These are phyloP conservation scores for Mortierella sp. DNA, from an alignment of 371 early-diverging fungal genomes.

Conservation along the genomic window DNA sequence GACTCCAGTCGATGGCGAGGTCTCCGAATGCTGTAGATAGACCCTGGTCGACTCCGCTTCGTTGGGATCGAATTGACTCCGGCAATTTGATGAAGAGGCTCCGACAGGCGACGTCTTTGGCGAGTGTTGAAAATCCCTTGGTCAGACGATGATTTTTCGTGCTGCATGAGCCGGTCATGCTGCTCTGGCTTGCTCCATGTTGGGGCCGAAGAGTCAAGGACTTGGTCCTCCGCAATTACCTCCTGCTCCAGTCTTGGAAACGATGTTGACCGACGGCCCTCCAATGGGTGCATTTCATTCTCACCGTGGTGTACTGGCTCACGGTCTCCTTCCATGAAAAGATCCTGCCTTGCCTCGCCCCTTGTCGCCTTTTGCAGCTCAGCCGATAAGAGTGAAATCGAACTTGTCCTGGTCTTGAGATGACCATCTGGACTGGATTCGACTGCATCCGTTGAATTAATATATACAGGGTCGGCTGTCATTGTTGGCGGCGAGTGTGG, in stretches of 20 bases:
- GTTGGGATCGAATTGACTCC: constrained; percentile 16
- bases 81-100: constrained; percentile 35
- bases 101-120: constrained; percentile 49
- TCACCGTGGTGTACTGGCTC: not conserved
- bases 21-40: constrained; percentile 44
- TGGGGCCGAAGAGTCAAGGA: not conserved
- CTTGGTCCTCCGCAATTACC: constrained; percentile 2
- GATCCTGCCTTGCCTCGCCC: constrained; percentile 9
- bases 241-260: not conserved
- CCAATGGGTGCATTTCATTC: constrained; percentile 19
- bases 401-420: constrained; percentile 21
- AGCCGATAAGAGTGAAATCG: constrained; percentile 45
- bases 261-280: not conserved
- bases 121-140: constrained; percentile 19
- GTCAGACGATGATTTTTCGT: constrained; percentile 35
- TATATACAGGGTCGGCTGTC: constrained; percentile 8
- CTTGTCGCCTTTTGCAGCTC: constrained; percentile 46
- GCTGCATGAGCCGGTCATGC: constrained; percentile 11
- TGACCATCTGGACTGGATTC: not conserved
- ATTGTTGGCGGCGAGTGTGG: not conserved
- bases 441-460: not conserved
- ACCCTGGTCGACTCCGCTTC: constrained; percentile 46
- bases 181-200: constrained; percentile 4
- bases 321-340: not conserved
- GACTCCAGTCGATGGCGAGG: constrained; percentile 28